Evolutionary conservation across 805 yeast species (phyloP), one percentile per base, ranked within the genome.

Genomic region (Candida multigemmis): DNA sequence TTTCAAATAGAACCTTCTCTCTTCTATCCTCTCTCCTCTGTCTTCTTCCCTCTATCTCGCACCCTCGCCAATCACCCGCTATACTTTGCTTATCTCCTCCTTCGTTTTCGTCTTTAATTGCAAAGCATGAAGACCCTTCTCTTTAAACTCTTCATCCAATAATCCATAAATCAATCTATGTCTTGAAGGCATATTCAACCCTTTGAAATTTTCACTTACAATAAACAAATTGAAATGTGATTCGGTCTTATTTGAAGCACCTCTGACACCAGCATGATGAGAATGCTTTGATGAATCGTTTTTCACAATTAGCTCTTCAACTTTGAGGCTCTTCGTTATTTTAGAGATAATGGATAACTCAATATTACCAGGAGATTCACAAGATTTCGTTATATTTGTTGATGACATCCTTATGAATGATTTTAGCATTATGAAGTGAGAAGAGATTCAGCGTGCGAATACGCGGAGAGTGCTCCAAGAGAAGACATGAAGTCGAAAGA

Each of bases 231-330:
- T 56, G 53, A 87, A 85, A 50, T 89, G 96, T 0, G 93, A 78
- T 52, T 89, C 96, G 3, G 68, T 65, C 10, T 59, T 63, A 50
- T 85, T 85, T 2, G 65, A 39, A 6, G 87, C 84, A 4, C 78
- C 85, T 28, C 75, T 67, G 59, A 84, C 68, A 2, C 93, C 86
- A 32, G 75, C 77, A 50, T 89, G 97, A 37, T 83, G 87, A 2
- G 86, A 73, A 52, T 89, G 97, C 47, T 81, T 81, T 52, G 74
- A 74, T 5, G 95, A 83, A 52, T 89, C 96, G 48, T 89, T 89
- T 32, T 59, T 60, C 5, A 89, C 65, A 17, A 58, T n/a, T n/a
- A n/a, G n/a, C n/a, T n/a, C n/a, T n/a, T n/a, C n/a, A n/a, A n/a
- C n/a, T n/a, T n/a, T n/a, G n/a, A n/a, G n/a, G n/a, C n/a, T 50